Conservation (phyloP, 257 asterid species). For the Fraxinus excelsior region DNA sequence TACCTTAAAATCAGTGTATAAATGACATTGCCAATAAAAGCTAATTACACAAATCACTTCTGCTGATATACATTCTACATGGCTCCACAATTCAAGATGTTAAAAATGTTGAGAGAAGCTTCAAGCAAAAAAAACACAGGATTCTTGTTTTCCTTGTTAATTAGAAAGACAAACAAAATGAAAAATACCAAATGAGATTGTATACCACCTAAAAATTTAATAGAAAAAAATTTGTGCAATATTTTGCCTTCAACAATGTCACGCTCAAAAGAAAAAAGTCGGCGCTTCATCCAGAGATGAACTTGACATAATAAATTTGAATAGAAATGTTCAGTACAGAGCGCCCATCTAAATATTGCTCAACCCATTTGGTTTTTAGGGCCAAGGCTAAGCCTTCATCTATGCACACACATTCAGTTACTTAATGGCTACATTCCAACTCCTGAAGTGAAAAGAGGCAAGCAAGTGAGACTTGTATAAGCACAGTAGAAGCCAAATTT, state of each 20-base stretch:
- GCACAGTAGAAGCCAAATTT: not conserved
- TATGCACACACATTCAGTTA: not conserved
- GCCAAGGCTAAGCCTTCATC: not conserved
- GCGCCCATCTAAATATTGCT: not conserved
- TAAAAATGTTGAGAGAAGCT: not conserved
- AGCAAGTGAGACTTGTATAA: not conserved
- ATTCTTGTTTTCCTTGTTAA: not conserved
- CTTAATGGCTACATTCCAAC: not conserved
- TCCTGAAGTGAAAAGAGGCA: not conserved
- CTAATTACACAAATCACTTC: not conserved
- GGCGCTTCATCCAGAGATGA: not conserved
- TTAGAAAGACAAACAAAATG: not conserved
- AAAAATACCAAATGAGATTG: not conserved
- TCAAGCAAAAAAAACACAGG: not conserved
- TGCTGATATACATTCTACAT: not conserved
- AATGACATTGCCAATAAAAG: not conserved
- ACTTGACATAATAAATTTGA: not conserved
- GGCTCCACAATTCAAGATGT: conserved; percentile 2
- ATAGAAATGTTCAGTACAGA: not conserved
- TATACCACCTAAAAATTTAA: not conserved
- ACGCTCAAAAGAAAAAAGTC: not conserved
- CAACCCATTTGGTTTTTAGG: not conserved
- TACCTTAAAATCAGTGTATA: conserved; percentile 21
- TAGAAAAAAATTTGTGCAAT: not conserved
- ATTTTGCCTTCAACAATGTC: not conserved